Base-by-base conservation (phyloP, 2,329 filamentous ascomycete genomes). In the Colletotrichum lini region DNA sequence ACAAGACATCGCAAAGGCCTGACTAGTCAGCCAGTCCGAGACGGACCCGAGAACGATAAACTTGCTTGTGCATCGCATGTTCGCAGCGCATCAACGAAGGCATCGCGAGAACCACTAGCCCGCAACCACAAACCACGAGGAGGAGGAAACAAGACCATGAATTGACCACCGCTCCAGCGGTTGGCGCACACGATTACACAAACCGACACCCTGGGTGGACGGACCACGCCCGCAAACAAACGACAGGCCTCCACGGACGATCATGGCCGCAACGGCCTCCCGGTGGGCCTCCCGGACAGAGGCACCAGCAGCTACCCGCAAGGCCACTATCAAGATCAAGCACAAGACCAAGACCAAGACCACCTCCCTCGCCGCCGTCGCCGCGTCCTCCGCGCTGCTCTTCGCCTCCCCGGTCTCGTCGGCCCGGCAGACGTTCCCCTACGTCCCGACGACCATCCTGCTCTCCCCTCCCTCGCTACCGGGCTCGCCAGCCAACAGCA, bases 361-460 rank as follows among this genome's bases (percentile, higher is more conserved):
- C 26, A 26, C 26, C 26, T 26, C 26, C 26, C 26, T 30, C 30
- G 30, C 30, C 30, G 30, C 30, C 7, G 30, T 30, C 30, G 58
- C 58, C 58, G 57, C 63, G 30, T n/a, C 35, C 53, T 56, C n/a
- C 3, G 67, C 67, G n/a, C 57, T 74, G 64, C 52, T 74, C n/a
- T 40, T 73, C 30, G 49, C 67, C 4, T 54, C 67, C 16, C 26
- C 64, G 23, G 72, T 52, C 23, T 74, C 78, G 47, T 76, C 30
- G 30, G 30, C 80, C 8, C 84, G 86, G 62, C 83, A 86, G 76
- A 80, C 80, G 59, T 86, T 94, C 63, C 94, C 94, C 35, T 97
- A 97, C 83, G 91, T 91, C 66, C 93, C 94, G 3, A 94, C 94
- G 0, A 90, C 89, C 40, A 87, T 97, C 63, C 87, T 96, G 69